Evolutionary conservation across 345 rosid genomes (phyloP), one percentile per base, ranked within the genome.

Genomic region (Microcos paniculata): DNA sequence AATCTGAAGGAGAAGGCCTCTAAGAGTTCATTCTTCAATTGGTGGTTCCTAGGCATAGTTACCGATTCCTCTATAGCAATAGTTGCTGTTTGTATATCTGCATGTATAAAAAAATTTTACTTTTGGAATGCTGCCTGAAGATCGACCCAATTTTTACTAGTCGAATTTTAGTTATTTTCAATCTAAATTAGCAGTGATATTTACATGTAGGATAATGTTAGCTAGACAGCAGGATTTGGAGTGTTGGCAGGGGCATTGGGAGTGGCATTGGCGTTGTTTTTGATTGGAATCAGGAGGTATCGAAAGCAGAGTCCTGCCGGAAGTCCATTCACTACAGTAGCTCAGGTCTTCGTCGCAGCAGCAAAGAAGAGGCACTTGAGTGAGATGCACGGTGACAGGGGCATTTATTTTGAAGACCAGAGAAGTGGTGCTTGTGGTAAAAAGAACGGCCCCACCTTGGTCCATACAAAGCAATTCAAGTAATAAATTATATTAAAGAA

Each of bases 1-100:
- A 70, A 66, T 21, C 82, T 86, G 2, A 78, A 84, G 67, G 97
- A 90, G 82, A 90, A 87, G 75, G 87, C 81, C 4, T 84, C 90
- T 67, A 92, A 92, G 84, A 88, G 93, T 81, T 94, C 98, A 0
- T 94, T 94, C 89, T 94, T 92, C 65, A 94, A 90, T 35, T 94
- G 96, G 93, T 90, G 96, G 94, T 94, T 88, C 72, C 31, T 90
- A 10, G 86, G 88, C 35, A 86, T 85, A 6, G 92, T 89, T 3
- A 15, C 76, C 3, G 90, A 85, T 1, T 89, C 94, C 23, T 84
- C 97, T 21, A 26, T 80, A 0, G 90, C 91, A n/a, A 75, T 86
- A 8, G 79, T 92, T 71, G 79, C 84, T 5, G 89, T 87, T n/a
- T n/a, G 70, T 88, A 45, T 92, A 88, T 84, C 13, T 91, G 53